phyloP scores from a whole-genome alignment of 352 stramenopile genomes.

The Phytophthora kernoviae region DNA sequence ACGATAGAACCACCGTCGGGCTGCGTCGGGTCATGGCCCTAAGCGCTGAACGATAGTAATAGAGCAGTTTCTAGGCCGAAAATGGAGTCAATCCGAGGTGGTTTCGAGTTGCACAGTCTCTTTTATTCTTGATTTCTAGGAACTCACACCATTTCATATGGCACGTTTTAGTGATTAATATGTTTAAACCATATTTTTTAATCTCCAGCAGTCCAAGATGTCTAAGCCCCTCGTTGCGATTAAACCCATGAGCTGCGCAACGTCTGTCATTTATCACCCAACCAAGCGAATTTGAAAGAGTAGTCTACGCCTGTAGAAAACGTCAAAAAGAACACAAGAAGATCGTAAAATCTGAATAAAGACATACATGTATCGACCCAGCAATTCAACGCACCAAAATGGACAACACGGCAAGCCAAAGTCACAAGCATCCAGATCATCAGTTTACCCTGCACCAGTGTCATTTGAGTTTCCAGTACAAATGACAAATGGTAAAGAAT shows the following conservation, averaged over 20 bases:
- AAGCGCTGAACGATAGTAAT: not conserved
- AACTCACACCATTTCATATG: not conserved
- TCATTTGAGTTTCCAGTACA: conserved; percentile 36
- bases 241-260: too few relatives aligned
- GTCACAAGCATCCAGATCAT: conserved; percentile 33
- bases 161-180: not conserved
- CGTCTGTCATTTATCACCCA: too few relatives aligned
- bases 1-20: conserved; percentile 3
- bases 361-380: not conserved
- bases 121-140: too few relatives aligned
- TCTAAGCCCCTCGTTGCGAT: too few relatives aligned
- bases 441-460: conserved; percentile 20
- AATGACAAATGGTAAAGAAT: conserved; percentile 33
- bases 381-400: conserved; percentile 21
- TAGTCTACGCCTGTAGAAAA: conserved; percentile 31
- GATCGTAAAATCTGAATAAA: not conserved
- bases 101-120: conserved; percentile 2
- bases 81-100: not conserved
- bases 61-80: not conserved
- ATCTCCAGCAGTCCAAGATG: too few relatives aligned
- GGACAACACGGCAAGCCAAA: conserved; percentile 19
- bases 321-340: not conserved
- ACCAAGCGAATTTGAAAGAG: conserved; percentile 30
- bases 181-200: too few relatives aligned
- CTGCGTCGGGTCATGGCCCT: conserved; percentile 13